Percentiles rank a stretch among this genome's conserved stretches.
phyloP scores from a whole-genome alignment of 2,329 filamentous ascomycete species.

The Aspergillus sp. region DNA sequence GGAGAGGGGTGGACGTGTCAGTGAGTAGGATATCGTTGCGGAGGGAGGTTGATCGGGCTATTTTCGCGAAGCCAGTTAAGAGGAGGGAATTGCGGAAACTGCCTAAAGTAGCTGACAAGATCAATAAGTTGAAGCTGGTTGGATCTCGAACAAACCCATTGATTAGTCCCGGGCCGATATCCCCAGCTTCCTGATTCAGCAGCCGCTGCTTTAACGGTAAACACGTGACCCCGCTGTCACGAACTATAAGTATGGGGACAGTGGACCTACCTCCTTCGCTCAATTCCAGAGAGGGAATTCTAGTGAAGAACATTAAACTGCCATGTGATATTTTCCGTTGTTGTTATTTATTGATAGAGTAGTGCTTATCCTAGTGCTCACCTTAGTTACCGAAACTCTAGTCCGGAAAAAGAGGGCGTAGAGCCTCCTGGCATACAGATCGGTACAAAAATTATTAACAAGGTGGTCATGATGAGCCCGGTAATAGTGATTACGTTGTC shows the following conservation, averaged over 20 bases:
- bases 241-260: neutral
- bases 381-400: no score
- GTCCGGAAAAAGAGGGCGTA: no score
- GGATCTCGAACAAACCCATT: neutral
- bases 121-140: neutral
- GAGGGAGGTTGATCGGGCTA: neutral
- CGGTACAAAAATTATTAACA: no score
- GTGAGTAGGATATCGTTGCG: neutral
- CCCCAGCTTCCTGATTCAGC: conserved; percentile 18
- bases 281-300: no score
- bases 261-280: no score
- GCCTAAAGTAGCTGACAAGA: neutral
- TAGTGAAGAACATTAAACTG: no score
- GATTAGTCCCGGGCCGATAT: neutral
- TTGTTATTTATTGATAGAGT: no score
- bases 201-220: neutral
- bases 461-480: no score
- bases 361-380: no score
- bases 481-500: no score
- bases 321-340: no score
- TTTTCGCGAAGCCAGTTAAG: neutral
- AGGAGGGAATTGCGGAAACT: neutral
- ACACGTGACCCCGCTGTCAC: neutral
- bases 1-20: neutral
- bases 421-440: no score